Percentiles rank a stretch among this genome's conserved stretches.
These are phyloP conservation scores for Termitomyces sp. DNA, from an alignment of 768 basidiomycete genomes.

Conservation along the genomic window DNA sequence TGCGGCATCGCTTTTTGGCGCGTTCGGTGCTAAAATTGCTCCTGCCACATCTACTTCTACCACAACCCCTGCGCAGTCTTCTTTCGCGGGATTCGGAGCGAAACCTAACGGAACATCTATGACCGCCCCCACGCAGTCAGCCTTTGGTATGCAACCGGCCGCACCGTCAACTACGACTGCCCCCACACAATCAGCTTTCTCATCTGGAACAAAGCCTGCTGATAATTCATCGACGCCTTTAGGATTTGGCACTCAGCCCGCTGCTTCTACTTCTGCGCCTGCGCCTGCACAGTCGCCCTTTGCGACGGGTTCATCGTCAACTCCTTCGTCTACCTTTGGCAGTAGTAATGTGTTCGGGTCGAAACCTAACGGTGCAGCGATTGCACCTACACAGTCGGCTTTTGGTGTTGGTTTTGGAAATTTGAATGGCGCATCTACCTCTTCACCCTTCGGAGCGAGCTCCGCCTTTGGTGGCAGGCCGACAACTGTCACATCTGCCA, in stretches of 20 bases:
- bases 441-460: constrained; percentile 3
- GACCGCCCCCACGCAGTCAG: neutral
- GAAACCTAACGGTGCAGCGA: neutral
- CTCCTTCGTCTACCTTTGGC: neutral
- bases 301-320: neutral
- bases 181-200: neutral
- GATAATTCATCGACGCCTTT: neutral
- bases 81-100: neutral
- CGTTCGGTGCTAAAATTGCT: neutral
- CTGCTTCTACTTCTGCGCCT: neutral
- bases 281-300: constrained; percentile 1
- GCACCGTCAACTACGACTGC: neutral
- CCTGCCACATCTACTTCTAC: neutral
- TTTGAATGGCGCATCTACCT: neutral
- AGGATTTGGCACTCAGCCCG: constrained; percentile 5
- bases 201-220: constrained; percentile 5
- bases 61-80: neutral
- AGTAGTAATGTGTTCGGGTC: neutral
- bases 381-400: neutral
- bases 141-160: constrained; percentile 7
- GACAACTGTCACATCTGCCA: neutral
- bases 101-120: neutral
- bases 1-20: neutral
- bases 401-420: neutral
- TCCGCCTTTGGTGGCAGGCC: constrained; percentile 9